These are phyloP conservation scores for Rhynchosporium secalis DNA, from an alignment of 2,329 filamentous ascomycete species.

Conservation along the genomic window DNA sequence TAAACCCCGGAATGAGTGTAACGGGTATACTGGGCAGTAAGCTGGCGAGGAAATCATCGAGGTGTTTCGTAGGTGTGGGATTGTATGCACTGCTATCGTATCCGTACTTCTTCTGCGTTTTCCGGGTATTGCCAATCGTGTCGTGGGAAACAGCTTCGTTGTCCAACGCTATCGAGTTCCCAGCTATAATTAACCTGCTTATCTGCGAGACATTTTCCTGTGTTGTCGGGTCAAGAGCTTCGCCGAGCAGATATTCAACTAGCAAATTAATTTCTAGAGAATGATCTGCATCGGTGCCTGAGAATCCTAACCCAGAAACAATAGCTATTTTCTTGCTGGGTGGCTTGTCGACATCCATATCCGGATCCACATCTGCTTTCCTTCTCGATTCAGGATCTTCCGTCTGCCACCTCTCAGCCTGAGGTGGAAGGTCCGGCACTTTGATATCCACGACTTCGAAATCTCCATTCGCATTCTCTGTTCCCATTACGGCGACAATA, in stretches of 20 bases:
- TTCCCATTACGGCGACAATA: constrained; percentile 91
- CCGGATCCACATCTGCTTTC: constrained; percentile 54
- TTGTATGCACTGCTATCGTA: constrained; percentile 92
- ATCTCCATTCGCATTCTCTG: constrained; percentile 87
- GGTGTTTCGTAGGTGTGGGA: constrained; percentile 74
- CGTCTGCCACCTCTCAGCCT: constrained; percentile 77
- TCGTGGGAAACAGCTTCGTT: constrained; percentile 35
- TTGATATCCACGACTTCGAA: constrained; percentile 91
- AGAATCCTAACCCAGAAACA: constrained; percentile 84
- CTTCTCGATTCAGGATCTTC: constrained; percentile 50
- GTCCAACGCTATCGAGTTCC: constrained; percentile 69
- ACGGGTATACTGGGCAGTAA: constrained; percentile 85
- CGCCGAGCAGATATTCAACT: constrained; percentile 84
- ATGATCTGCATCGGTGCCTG: constrained; percentile 69
- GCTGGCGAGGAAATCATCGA: constrained; percentile 80
- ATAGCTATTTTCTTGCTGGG: constrained; percentile 68
- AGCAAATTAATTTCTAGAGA: constrained; percentile 75
- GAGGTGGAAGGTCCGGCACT: constrained; percentile 80
- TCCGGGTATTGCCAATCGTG: constrained; percentile 38
- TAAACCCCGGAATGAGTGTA: constrained; percentile 80
- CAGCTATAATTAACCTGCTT: constrained; percentile 84
- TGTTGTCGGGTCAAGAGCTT: constrained; percentile 61
- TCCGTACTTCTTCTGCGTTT: constrained; percentile 77
- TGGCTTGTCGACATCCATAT: constrained; percentile 49
- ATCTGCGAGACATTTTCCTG: constrained; percentile 67